Conservation (phyloP, 2,329 filamentous ascomycete species). For the Basipetospora chlamydospora region DNA sequence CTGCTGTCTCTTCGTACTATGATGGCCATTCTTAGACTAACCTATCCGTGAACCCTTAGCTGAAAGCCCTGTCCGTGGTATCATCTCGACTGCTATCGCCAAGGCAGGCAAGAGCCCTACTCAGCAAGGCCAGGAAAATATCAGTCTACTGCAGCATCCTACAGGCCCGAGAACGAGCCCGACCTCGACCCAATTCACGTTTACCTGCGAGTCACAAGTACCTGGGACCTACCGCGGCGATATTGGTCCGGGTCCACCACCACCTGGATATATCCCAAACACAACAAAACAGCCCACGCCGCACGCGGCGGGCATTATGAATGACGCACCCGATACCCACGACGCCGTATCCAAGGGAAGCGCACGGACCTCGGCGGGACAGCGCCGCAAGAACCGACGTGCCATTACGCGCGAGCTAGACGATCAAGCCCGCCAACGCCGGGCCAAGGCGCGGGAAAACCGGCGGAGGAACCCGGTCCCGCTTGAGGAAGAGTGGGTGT, state of each 20-base stretch:
- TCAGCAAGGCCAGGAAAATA: slow-evolving; percentile 58
- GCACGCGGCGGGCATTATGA: not conserved
- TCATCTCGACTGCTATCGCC: slow-evolving; percentile 85
- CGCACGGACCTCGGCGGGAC: slow-evolving; percentile 19
- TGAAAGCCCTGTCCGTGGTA: slow-evolving; percentile 46
- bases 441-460: slow-evolving; percentile 59
- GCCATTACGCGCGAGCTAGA: slow-evolving; percentile 57
- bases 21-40: slow-evolving; percentile 3
- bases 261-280: slow-evolving; percentile 3
- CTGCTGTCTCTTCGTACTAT: too few relatives aligned
- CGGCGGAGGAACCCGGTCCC: slow-evolving; percentile 62
- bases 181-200: slow-evolving; percentile 83
- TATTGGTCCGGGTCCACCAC: not conserved
- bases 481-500: slow-evolving; percentile 74
- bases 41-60: too few relatives aligned
- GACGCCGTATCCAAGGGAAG: slow-evolving; percentile 14
- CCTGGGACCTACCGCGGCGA: slow-evolving; percentile 39
- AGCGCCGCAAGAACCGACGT: slow-evolving; percentile 45
- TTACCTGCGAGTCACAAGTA: slow-evolving; percentile 85
- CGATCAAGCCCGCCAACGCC: slow-evolving; percentile 62
- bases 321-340: slow-evolving; percentile 3
- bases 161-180: slow-evolving; percentile 45
- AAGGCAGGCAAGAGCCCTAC: slow-evolving; percentile 61
- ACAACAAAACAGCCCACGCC: not conserved
- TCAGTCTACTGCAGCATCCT: slow-evolving; percentile 57